Evolutionary conservation across 257 asterid species (phyloP), one percentile per base, ranked within the genome.

Genomic region (Vinca minor): DNA sequence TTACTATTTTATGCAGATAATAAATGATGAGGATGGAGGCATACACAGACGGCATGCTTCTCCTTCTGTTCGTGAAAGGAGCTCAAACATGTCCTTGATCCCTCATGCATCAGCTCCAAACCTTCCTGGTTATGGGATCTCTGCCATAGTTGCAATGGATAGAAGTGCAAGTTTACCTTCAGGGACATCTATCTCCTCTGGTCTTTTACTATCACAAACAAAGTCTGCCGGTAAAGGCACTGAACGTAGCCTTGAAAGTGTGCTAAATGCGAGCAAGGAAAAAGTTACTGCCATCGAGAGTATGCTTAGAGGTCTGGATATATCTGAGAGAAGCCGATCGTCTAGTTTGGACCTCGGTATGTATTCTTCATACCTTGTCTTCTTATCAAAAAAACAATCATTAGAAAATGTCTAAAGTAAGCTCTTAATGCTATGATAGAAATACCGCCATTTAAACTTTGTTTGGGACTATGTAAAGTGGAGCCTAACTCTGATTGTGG

Each of bases 331-430:
- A 79, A 59, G 69, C 63, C 86, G 90, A 66, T 93, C 99, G 35
- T 89, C 97, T 74, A 93, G 99, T 82, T 85, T 89, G 88, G 99
- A 93, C 85, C 88, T 89, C 79, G 99, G 99, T 93, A 86, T 63
- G 79, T 78, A 67, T 74, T 74, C 68, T 69, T 62, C 67, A 31
- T 59, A 73, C 64, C 61, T 71, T 59, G 50, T 59, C n/a, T 44
- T 65, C 28, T 61, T 47, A 17, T 63, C 54, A 64, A 26, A 50
- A n/a, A 47, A 25, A 34, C 29, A 26, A 36, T 64, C 26, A 58
- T 25, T 55, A n/a, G 64, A 13, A 41, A 44, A n/a, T n/a, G 20
- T 20, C 44, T 56, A 23, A n/a, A 38, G n/a, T n/a, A 48, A n/a
- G 32, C 18, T 72, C 41, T 18, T 52, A 23, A 18, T n/a, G 23